Evolutionary conservation across 148 eudicot genomes (phyloP).

Genomic region (Camellia japonica): DNA sequence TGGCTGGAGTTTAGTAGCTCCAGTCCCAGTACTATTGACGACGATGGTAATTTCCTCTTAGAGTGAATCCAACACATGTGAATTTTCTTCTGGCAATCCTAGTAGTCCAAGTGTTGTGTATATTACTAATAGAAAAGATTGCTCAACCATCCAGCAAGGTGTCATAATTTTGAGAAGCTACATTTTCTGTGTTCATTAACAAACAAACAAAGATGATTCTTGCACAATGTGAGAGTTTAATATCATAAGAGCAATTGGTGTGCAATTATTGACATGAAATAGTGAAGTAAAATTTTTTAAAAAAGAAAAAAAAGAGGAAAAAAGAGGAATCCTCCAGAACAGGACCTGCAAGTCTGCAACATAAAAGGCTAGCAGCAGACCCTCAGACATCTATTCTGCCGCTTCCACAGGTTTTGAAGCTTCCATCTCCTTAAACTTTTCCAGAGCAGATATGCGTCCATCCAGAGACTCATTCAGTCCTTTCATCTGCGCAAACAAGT

Average conservation of each 20-base stretch:
- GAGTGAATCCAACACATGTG: too few species aligned
- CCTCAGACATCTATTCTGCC: slow-evolving; percentile 35
- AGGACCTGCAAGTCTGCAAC: not conserved
- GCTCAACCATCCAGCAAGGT: not conserved
- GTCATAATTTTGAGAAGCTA: not conserved
- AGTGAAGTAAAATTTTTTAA: too few species aligned
- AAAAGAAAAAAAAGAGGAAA: not conserved
- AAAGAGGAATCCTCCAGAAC: not conserved
- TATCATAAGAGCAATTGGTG: not conserved
- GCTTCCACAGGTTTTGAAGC: slow-evolving; percentile 44
- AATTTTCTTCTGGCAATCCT: too few species aligned
- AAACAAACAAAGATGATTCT: not conserved
- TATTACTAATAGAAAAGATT: not conserved
- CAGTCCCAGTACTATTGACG: too few species aligned
- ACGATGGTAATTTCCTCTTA: too few species aligned
- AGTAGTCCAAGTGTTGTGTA: not conserved
- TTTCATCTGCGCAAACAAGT: slow-evolving; percentile 41
- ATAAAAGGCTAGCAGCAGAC: not conserved
- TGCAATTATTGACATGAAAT: not conserved
- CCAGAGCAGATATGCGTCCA: slow-evolving; percentile 52
- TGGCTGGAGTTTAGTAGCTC: too few species aligned
- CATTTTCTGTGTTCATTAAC: not conserved
- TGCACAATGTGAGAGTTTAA: not conserved
- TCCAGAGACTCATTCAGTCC: slow-evolving; percentile 59
- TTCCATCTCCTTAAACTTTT: slow-evolving; percentile 50